A percentile compares a stretch with the other conserved stretches of the same genome.
Conservation (phyloP, 148 eudicot species). For the Arctostaphylos glauca region DNA sequence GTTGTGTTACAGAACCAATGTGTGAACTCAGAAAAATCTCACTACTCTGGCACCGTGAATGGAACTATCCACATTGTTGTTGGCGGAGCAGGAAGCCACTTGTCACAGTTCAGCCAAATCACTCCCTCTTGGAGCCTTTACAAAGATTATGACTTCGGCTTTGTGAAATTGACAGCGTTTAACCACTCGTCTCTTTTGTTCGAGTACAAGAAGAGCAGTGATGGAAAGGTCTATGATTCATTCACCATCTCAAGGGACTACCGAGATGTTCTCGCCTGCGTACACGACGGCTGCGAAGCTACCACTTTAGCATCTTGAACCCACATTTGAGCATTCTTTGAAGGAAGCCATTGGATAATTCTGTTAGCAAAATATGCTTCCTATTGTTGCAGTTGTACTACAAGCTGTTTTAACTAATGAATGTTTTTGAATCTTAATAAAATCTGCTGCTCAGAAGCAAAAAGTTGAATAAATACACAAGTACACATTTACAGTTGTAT, state of each 20-base stretch:
- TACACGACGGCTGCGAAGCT: constrained; percentile 55
- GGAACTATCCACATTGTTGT: constrained; percentile 85
- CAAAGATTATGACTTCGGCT: constrained; percentile 71
- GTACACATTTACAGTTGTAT: not conserved
- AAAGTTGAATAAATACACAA: not conserved
- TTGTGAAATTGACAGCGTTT: constrained; percentile 77
- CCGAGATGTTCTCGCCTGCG: constrained; percentile 72
- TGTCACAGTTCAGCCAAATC: constrained; percentile 51
- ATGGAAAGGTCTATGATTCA: constrained; percentile 81
- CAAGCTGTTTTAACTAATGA: not conserved
- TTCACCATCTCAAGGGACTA: constrained; percentile 83
- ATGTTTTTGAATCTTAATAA: not conserved
- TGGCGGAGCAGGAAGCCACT: constrained; percentile 81
- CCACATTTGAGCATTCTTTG: not conserved
- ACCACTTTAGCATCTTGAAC: constrained; percentile 54
- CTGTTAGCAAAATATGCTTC: not conserved
- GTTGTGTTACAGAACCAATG: constrained; percentile 53
- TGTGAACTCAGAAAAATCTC: constrained; percentile 54
- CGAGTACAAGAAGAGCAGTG: constrained; percentile 86
- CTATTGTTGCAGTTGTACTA: not conserved
- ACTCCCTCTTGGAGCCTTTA: constrained; percentile 64
- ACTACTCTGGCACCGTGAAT: constrained; percentile 66
- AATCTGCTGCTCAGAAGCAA: not conserved
- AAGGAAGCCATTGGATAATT: not conserved
- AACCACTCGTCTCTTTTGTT: constrained; percentile 72